Conservation (phyloP, 2,329 filamentous ascomycete species). For the Xylariaceae sp. region DNA sequence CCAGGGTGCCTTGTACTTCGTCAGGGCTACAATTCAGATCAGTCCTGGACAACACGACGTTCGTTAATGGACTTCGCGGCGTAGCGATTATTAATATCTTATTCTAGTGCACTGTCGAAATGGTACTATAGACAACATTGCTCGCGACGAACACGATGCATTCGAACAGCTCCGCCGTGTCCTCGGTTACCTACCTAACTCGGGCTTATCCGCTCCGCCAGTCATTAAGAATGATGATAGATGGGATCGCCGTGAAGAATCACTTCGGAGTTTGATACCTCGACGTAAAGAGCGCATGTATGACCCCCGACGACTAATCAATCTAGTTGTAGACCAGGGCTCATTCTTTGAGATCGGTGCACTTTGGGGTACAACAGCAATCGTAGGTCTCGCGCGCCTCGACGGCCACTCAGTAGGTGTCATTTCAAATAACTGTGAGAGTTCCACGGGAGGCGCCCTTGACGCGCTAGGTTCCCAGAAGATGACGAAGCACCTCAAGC, state of each 20-base stretch:
- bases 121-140: constrained; percentile 26
- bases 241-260: constrained; percentile 18
- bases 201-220: constrained; percentile 22
- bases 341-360: constrained; percentile 28
- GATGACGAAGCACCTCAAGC: constrained; percentile 24
- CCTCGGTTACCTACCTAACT: constrained; percentile 24
- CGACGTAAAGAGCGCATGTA: constrained; percentile 28
- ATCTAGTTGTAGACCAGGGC: constrained; percentile 18
- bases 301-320: constrained; percentile 17
- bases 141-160: constrained; percentile 22
- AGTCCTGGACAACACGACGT: background rate
- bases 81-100: background rate
- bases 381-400: constrained; percentile 25
- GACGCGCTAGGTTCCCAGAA: constrained; percentile 25
- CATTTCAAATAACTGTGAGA: constrained; percentile 27
- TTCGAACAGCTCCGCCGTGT: constrained; percentile 23
- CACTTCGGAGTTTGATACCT: constrained; percentile 22
- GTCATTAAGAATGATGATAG: constrained; percentile 16
- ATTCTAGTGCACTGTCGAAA: constrained; percentile 25
- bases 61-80: background rate
- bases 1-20: background rate
- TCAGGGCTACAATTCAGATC: background rate
- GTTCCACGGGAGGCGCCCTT: constrained; percentile 24
- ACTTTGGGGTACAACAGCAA: constrained; percentile 25
- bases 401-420: constrained; percentile 18